These are phyloP conservation scores for Eucalyptus dawsonii DNA, from an alignment of 345 rosid species.

Conservation along the genomic window DNA sequence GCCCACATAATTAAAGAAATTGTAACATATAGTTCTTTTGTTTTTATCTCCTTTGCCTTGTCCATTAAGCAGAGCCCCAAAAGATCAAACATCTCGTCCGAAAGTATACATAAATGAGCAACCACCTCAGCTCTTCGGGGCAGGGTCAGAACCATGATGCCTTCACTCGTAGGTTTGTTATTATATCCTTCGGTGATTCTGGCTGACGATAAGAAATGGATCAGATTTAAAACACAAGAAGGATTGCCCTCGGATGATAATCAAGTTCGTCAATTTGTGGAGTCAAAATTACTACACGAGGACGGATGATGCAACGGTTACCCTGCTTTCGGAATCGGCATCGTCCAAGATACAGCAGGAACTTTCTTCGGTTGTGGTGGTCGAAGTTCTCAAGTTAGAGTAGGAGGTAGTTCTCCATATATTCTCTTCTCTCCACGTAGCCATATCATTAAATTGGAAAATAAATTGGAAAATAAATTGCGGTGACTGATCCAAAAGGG, in stretches of 20 bases:
- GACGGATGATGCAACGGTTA: constrained; percentile 33
- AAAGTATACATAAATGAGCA: constrained; percentile 2
- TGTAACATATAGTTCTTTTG: neutral
- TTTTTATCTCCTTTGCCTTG: constrained; percentile 16
- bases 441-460: neutral
- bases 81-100: constrained; percentile 7
- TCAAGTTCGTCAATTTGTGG: neutral
- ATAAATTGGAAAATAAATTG: neutral
- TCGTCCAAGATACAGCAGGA: neutral
- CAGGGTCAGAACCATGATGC: constrained; percentile 18
- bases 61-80: constrained; percentile 15
- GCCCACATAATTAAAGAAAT: neutral
- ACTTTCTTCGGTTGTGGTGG: neutral
- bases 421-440: neutral
- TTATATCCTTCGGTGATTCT: constrained; percentile 36
- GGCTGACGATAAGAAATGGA: constrained; percentile 47
- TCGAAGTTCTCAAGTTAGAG: constrained; percentile 9
- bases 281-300: constrained; percentile 7
- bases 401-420: neutral
- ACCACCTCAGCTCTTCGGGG: constrained; percentile 7
- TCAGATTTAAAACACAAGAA: constrained; percentile 1
- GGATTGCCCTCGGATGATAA: neutral
- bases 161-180: constrained; percentile 28
- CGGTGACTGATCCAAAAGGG: neutral
- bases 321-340: constrained; percentile 24